These are phyloP conservation scores for Tothia fuscella DNA, from an alignment of 2,329 filamentous ascomycete species.

Conservation along the genomic window DNA sequence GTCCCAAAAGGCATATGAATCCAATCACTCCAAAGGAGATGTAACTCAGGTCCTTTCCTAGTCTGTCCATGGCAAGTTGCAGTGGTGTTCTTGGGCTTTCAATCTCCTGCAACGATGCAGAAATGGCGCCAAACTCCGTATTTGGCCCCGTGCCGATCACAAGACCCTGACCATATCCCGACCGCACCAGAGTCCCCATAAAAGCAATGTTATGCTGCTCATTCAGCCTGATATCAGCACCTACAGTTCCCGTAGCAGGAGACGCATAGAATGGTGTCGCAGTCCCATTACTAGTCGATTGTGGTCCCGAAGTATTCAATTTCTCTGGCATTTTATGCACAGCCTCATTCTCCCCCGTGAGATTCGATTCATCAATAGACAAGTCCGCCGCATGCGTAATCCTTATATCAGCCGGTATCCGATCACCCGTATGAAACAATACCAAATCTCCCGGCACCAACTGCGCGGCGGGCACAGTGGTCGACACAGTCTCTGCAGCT, in stretches of 20 bases:
- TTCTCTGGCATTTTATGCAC: constrained; percentile 65
- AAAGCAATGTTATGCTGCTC: constrained; percentile 87
- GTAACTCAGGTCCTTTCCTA: constrained; percentile 91
- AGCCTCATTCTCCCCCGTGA: constrained; percentile 94
- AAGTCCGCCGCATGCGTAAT: constrained; percentile 84
- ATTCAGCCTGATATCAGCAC: constrained; percentile 55
- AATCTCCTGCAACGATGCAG: constrained; percentile 83
- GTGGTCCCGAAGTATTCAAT: too few relatives aligned
- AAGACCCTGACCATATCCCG: constrained; percentile 87
- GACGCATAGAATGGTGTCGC: constrained; percentile 43
- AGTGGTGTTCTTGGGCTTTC: constrained; percentile 90
- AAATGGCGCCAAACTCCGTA: constrained; percentile 94
- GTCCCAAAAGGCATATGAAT: constrained; percentile 81
- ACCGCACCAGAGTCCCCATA: constrained; percentile 94
- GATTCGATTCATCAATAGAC: constrained; percentile 89
- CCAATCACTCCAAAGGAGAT: constrained; percentile 92
- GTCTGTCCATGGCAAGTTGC: constrained; percentile 92
- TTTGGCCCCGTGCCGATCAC: constrained; percentile 92
- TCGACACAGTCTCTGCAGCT: constrained; percentile 58
- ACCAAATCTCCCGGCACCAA: constrained; percentile 89
- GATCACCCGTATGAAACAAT: constrained; percentile 87
- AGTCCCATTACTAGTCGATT: constrained; percentile 18
- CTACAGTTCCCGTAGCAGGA: constrained; percentile 46
- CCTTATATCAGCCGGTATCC: constrained; percentile 89
- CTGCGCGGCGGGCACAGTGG: constrained; percentile 74